phyloP scores from a whole-genome alignment of 495 filamentous ascomycete genomes.

The Achaetomiella virescens region DNA sequence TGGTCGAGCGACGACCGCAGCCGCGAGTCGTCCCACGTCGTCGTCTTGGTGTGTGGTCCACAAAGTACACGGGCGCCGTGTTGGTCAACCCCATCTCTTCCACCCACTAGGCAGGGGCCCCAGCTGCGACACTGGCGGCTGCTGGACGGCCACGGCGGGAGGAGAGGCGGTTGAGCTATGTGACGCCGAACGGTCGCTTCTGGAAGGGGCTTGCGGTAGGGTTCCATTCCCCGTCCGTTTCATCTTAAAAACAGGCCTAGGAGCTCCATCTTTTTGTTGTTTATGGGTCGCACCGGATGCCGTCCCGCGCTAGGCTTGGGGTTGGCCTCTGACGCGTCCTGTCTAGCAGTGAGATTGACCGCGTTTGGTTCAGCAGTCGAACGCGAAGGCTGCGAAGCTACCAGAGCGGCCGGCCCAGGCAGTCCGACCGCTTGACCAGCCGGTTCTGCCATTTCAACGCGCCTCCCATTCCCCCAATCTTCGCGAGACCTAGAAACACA shows the following conservation, averaged over 20 bases:
- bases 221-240: slow-evolving; percentile 7
- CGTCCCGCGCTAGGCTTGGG: not conserved
- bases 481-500: not conserved
- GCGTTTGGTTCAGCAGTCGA: no score
- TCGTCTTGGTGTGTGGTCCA: no score
- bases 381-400: not conserved
- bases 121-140: no score
- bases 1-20: no score
- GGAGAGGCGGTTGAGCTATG: not conserved
- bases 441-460: not conserved
- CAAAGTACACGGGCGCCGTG: no score
- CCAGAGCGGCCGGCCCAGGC: not conserved
- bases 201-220: not conserved
- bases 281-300: not conserved
- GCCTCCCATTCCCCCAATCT: not conserved
- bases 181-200: not conserved
- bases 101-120: no score
- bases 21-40: no score
- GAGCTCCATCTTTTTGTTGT: not conserved
- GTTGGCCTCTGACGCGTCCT: not conserved
- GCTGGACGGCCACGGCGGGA: no score
- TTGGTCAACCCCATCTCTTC: no score
- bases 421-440: not conserved
- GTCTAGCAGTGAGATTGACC: no score
- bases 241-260: slow-evolving; percentile 12